Percentiles rank a stretch among this genome's conserved stretches.
Evolutionary conservation across 129 eudicot genomes (phyloP).

Genomic region (Saposhnikovia divaricata): DNA sequence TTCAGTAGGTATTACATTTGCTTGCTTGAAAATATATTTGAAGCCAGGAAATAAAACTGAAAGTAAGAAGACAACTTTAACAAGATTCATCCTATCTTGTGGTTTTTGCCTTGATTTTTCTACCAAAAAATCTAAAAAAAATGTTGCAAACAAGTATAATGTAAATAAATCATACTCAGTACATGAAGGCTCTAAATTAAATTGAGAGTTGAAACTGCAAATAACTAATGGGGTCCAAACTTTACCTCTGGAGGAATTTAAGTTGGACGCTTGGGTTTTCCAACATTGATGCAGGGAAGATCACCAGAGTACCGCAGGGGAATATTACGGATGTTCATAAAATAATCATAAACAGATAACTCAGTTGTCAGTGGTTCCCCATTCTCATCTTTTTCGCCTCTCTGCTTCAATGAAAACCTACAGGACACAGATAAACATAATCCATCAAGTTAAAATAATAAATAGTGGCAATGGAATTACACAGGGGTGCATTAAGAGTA

Average conservation of each 20-base stretch:
- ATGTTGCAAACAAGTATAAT: background rate
- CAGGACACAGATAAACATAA: background rate
- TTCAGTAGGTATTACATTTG: conserved; percentile 4
- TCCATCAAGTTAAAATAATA: background rate
- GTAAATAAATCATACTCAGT: background rate
- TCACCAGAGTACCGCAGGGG: conserved; percentile 59
- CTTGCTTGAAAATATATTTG: conserved; percentile 19
- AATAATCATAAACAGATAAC: conserved; percentile 70
- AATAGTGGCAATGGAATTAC: background rate
- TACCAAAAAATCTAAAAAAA: too few species aligned
- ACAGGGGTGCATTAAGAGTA: background rate
- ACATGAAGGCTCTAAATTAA: background rate
- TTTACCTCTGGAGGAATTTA: conserved; percentile 74
- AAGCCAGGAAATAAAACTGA: conserved; percentile 25
- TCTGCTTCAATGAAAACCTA: conserved; percentile 68
- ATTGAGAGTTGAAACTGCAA: too few species aligned
- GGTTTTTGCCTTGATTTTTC: too few species aligned
- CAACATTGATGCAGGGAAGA: conserved; percentile 82
- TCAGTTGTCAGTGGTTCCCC: too few species aligned
- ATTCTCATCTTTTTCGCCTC: conserved; percentile 33
- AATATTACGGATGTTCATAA: conserved; percentile 59
- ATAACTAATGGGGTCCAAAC: background rate
- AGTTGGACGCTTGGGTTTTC: conserved; percentile 76
- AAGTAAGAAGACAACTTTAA: conserved; percentile 30
- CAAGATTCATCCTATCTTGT: conserved; percentile 22